Base-by-base conservation (phyloP, 2,329 filamentous ascomycete genomes). In the Aspergillus proliferans region DNA sequence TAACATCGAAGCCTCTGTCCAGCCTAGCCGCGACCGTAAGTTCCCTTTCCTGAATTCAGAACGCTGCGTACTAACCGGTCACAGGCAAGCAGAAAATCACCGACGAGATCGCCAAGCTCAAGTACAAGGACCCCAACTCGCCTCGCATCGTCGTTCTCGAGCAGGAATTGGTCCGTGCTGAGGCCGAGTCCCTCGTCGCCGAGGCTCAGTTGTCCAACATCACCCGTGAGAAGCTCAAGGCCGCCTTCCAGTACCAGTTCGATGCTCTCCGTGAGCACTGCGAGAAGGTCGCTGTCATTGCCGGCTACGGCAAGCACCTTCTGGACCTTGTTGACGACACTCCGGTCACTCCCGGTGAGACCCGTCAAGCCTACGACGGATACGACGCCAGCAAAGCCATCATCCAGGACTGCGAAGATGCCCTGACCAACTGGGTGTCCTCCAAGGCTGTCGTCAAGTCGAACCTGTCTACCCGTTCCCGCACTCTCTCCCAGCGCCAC, bases 41-140 rank as follows among this genome's bases (percentile, higher is more conserved):
- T 72, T 21, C 24, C 26, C 30, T n/a, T 21, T 44, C 15, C 40
- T 28, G 5, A 24, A 22, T 7, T 1, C 28, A 14, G 38, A 26
- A n/a, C 12, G 6, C 8, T 9, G 39, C 12, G 36, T 38, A 43
- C 52, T 57, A 24, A 56, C 43, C 38, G 42, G 14, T 14, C 33
- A 43, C 39, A 94, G 88, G 89, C 72, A 98, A 98, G 78, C 92
- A 97, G 72, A 98, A 97, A 76, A 97, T 98, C 66, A 95, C 89
- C 63, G 93, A 98, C 69, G 89, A 97, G 69, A 98, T 98, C 62
- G 92, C 93, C 45, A 92, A 97, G 72, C 82, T 98, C 63, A 98
- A 98, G 75, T 98, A 97, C 83, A 98, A 98, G 78, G 93, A 98
- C 73, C 93, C 93, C 59, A 95, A 95, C 77, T 96, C 91, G 33